Evolutionary conservation across 2,329 filamentous ascomycete genomes (phyloP), one percentile per base, ranked within the genome.

Genomic region (Colletotrichum sp.): DNA sequence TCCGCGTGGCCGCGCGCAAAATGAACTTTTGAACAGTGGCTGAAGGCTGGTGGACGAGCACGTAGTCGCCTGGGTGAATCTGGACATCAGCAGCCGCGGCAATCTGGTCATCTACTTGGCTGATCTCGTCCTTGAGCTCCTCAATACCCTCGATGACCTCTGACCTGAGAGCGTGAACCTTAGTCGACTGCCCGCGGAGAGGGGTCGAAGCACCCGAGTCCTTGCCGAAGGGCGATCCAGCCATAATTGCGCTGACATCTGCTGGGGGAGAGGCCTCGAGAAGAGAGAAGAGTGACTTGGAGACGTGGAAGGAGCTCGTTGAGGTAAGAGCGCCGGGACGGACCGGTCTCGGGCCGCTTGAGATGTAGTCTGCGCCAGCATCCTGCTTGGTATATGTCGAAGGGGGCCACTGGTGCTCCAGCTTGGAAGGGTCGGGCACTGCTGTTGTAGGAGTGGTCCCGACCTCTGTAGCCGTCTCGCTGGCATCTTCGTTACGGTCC

Each of bases 71-170:
- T 2, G 95, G 94, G 82, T 98, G 95, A 78, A 99, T 98, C 84
- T 98, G 95, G 64, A 98, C 95, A 78, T 98, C 94, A 4, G 96
- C 95, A 78, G 96, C 94, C 26, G 93, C 92, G 3, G 96, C 95
- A 80, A 99, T 98, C 84, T 98, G 96, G 81, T 98, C 95, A 82
- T 98, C 97, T 9, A 96, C 96, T 82, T 96, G 94, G 78, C 94
- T 94, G 72, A 99, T 93, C 86, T 99, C 97, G 82, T 99, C 97
- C 84, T 98, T 94, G 76, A 99, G 96, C 84, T 99, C 97, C 80
- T 95, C 93, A 80, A 99, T 98, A 57, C 96, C 97, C 80, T 97
- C 95, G 78, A 98, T 93, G 30, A 99, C 94, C 84, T 99, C 97
- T 16, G 95, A 95, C 76, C 96, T 94, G 74, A 99, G 88, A 77